Conservation (phyloP, 306 rosid genomes). For the Inga oerstediana region DNA sequence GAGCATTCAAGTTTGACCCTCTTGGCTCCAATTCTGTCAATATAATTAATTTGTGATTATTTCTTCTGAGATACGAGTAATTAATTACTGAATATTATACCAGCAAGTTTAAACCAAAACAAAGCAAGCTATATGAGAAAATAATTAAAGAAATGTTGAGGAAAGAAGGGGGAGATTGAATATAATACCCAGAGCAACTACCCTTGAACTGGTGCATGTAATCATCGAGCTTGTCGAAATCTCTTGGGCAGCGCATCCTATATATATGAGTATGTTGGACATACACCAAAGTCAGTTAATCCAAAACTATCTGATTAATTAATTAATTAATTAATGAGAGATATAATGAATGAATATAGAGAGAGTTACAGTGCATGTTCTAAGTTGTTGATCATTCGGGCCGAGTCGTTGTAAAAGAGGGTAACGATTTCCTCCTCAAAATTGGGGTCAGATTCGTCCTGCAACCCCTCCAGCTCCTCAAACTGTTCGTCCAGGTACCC, state of each 20-base stretch:
- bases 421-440: conserved; percentile 83
- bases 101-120: background rate
- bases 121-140: background rate
- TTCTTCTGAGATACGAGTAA: no score
- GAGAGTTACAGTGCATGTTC: conserved; percentile 57
- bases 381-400: conserved; percentile 58
- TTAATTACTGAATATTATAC: no score
- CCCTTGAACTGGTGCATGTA: conserved; percentile 86
- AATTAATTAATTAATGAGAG: background rate
- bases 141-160: no score
- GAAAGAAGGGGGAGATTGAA: background rate
- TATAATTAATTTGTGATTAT: background rate
- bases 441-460: conserved; percentile 72
- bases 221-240: conserved; percentile 60
- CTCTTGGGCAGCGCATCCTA: conserved; percentile 50
- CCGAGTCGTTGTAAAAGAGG: conserved; percentile 65
- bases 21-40: conserved; percentile 76
- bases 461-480: conserved; percentile 76
- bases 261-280: background rate
- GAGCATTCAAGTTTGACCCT: conserved; percentile 69
- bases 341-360: no score
- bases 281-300: background rate
- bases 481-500: conserved; percentile 58
- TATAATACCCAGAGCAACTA: conserved; percentile 67
- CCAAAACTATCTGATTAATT: background rate